Base-by-base conservation (phyloP, 2,329 filamentous ascomycete species). In the Incumbomyces delicatus region DNA sequence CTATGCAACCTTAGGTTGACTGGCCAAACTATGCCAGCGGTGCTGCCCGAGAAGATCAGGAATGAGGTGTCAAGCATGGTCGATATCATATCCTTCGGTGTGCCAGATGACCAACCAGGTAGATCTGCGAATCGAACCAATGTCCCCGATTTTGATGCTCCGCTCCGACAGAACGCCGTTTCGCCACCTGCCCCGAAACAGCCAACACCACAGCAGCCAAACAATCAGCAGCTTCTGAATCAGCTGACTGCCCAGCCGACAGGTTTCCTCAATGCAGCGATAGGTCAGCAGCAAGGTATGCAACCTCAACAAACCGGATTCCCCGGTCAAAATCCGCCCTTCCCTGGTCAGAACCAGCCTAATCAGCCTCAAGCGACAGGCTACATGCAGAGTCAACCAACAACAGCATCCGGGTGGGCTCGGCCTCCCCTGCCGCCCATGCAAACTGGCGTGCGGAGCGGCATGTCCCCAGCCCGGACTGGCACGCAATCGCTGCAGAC, bases 61-160 rank as follows among this genome's bases (percentile, higher is more conserved):
- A 98, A 98, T 59, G 92, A 98, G 65, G 92, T 98, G 14, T 96
- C 90, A 2, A 95, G 92, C 67, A 96, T 98, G 89, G 92, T 98
- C 34, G 92, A 98, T 62, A 98, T 98, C 47, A 98, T 98, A 61
- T 95, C 88, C 50, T 98, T 98, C 63, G 87, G 83, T 56, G 78
- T 95, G 18, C 80, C 79, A 1, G 92, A 98, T 54, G 83, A 90
- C 22, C 71, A 70, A 33, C 71, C 68, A 12, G 57, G 69, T 13
- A 65, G 66, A 34, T 67, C 75, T 16, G 65, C 75, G n/a, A 68
- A 71, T 2, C 72, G 72, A 45, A 78, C 72, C 50, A 89, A 86
- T 63, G 78, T 78, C 13, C 82, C 86, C 1, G 83, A 80, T 57
- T 87, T 90, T 60, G 78, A 76, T 60, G 69, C 76, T 41, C 70